Evolutionary conservation across 2,329 filamentous ascomycete genomes (phyloP), one percentile per base, ranked within the genome.

Genomic region (Simplicillium sp.): DNA sequence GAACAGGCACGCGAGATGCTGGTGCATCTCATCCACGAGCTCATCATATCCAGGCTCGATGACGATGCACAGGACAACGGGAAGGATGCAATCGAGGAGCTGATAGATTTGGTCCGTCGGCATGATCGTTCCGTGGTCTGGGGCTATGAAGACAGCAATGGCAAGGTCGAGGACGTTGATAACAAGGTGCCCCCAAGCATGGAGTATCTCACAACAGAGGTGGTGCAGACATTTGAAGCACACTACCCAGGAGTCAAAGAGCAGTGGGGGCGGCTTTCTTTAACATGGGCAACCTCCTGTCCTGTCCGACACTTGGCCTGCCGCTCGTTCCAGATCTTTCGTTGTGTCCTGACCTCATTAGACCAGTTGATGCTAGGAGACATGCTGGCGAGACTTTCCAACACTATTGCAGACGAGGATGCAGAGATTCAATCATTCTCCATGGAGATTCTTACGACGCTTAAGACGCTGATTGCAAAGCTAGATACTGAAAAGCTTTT

Each of bases 1-100:
- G 92, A 97, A 50, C 90, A 98, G 60, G 89, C 94, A 25, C 80
- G 89, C 37, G 92, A 98, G 61, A 95, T 98, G 89, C 75, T 98
- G 13, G 89, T 98, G 2, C 92, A 98, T 65, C 73, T 98, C 14
- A 94, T 98, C 36, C 92, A 98, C 53, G 92, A 97, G 59, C 71
- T 97, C 7, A 87, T 98, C 31, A 88, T 96, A 20, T 79, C 78
- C 1, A 73, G 68, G 35, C 80, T 94, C 44, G 84, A 94, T 42
- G 79, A 87, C 37, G 73, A 80, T 7, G 73, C 70, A 14, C 77
- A 80, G 5, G 58, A 60, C 2, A 62, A 67, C 3, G 79, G 79
- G 39, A 87, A 86, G 54, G 73, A 79, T 46, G 75, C 79, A 0
- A 89, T 96, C 36, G 90, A 98, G 59, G 80, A 87, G 44, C 77